Base-by-base conservation (phyloP, 2,329 filamentous ascomycete species). In the Apiospora kogelbergensis region DNA sequence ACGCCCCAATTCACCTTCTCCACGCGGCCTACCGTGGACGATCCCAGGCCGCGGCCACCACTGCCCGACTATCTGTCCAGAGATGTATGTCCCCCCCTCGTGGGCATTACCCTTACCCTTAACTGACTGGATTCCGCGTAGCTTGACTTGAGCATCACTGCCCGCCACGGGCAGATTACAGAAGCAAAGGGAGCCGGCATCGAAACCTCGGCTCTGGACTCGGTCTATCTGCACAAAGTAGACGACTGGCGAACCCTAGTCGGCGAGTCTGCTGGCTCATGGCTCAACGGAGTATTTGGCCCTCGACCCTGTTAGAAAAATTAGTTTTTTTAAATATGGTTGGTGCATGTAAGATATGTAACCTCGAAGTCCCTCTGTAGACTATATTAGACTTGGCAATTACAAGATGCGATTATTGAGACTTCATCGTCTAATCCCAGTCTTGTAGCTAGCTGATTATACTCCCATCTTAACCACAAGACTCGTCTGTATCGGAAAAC, bases 1-100 rank as follows among this genome's bases (percentile, higher is more conserved):
- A 97, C 95, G 1, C 95, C 95, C 1, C 90, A 91, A 68, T 98
- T 97, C 78, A 89, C 86, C 9, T 90, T 95, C 73, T 89, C 88
- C 3, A 90, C 87, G 3, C 82, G 87, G 78, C 80, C 90, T 45
- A 86, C 85, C 71, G 83, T 89, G 71, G 83, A 89, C 53, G 84
- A 92, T 80, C 82, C 88, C 68, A 81, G 89, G 68, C 80, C 85
- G 70, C 82, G 89, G 46, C 88, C 88, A 0, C 74, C 78, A 0
- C 70, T 87, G 15, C 86, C 88, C 0, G 76, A 80, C 15, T 78
- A 82, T 26, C 80, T 91, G 3, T 83, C 83, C 5, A 70, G 78
- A 37, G 80, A 80, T 53, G 85, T 86, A 76, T 77, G 84, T 74
- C 42, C 13, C 26, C 10, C 24, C 53, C 10, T 3, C 10, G 15